Conservation (phyloP, 2,329 filamentous ascomycete species). For the Grosmannia huntii region DNA sequence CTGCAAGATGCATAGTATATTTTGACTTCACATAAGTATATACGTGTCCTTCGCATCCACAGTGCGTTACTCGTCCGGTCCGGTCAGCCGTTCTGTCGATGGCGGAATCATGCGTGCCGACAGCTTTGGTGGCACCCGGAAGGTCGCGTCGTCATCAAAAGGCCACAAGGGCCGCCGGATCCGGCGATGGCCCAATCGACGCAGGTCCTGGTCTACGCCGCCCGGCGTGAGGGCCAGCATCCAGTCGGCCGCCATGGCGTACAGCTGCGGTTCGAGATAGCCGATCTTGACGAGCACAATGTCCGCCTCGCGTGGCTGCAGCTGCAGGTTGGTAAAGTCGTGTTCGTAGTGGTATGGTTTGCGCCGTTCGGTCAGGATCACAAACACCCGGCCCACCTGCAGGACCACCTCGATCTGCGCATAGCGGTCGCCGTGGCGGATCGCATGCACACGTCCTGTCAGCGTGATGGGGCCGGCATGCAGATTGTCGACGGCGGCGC, state of each 20-base stretch:
- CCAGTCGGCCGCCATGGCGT: slow-evolving; percentile 40
- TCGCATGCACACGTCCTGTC: slow-evolving; percentile 35
- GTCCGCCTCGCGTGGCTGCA: slow-evolving; percentile 31
- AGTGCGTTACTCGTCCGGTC: slow-evolving; percentile 6
- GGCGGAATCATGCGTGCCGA: slow-evolving; percentile 13
- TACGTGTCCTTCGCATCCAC: background rate
- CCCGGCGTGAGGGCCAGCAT: slow-evolving; percentile 40
- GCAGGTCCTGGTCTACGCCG: slow-evolving; percentile 39
- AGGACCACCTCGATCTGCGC: slow-evolving; percentile 35
- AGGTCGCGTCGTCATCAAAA: slow-evolving; percentile 11
- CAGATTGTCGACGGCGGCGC: slow-evolving; percentile 33
- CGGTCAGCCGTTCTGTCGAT: slow-evolving; percentile 10
- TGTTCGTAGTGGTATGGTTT: slow-evolving; percentile 41
- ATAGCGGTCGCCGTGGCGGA: slow-evolving; percentile 35
- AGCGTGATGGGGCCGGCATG: slow-evolving; percentile 36
- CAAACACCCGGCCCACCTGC: slow-evolving; percentile 31
- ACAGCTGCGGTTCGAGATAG: slow-evolving; percentile 40
- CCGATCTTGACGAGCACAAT: slow-evolving; percentile 44
- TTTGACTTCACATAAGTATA: background rate
- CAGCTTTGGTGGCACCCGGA: slow-evolving; percentile 12
- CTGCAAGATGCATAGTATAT: background rate
- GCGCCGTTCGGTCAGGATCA: slow-evolving; percentile 36
- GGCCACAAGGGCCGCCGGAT: slow-evolving; percentile 34
- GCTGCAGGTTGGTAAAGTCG: slow-evolving; percentile 35
- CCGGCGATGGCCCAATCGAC: slow-evolving; percentile 31